A percentile compares a stretch with the other conserved stretches of the same genome.
phyloP scores from a whole-genome alignment of 208 protist genomes.

The Acanthamoeba quina region DNA sequence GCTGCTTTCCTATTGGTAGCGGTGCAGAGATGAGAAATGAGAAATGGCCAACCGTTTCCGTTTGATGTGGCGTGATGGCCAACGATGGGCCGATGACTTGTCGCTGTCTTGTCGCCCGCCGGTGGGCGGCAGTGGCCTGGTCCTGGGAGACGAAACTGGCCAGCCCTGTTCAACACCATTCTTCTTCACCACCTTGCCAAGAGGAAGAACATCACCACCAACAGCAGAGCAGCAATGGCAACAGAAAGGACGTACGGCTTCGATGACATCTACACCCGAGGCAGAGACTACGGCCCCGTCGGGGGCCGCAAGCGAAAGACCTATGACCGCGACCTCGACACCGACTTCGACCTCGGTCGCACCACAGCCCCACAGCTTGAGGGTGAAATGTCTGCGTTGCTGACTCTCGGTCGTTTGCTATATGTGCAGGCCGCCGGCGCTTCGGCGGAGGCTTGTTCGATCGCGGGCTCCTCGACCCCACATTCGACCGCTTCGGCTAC shows the following conservation, averaged over 20 bases:
- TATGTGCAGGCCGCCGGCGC: not conserved
- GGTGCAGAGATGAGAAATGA: too few relatives aligned
- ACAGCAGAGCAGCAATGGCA: not conserved
- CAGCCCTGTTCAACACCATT: too few relatives aligned
- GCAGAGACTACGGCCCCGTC: not conserved
- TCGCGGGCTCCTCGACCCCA: not conserved
- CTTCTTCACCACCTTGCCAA: too few relatives aligned
- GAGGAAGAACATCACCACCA: not conserved
- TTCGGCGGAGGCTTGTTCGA: not conserved
- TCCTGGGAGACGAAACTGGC: not conserved
- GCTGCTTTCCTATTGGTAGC: too few relatives aligned
- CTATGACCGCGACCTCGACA: not conserved
- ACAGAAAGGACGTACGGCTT: not conserved
- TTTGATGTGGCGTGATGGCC: not conserved
- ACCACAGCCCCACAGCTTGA: too few relatives aligned
- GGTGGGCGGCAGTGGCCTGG: too few relatives aligned
- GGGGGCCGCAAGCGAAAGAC: conserved; percentile 28
- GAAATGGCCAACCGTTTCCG: not conserved
- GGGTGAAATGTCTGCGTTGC: too few relatives aligned
- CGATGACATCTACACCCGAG: not conserved
- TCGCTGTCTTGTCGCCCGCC: not conserved
- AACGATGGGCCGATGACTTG: not conserved
- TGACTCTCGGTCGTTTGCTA: too few relatives aligned
- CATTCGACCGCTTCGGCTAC: not conserved
- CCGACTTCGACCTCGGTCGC: not conserved